Evolutionary conservation across 2,329 filamentous ascomycete species (phyloP).

Genomic region (Penicillium sp.): DNA sequence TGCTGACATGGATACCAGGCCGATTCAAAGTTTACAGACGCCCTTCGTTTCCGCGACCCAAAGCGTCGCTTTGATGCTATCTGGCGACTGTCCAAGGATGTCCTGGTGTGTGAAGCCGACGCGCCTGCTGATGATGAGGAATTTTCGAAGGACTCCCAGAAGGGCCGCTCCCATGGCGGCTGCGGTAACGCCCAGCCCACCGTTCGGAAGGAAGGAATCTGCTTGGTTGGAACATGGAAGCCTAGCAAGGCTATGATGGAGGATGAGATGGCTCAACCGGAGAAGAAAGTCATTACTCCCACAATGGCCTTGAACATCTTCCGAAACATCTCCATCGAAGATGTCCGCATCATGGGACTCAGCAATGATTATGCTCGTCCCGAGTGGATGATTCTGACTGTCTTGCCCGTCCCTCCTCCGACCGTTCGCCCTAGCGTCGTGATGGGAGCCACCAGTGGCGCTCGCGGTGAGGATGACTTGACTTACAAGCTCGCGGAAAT

Average conservation of each 20-base stretch:
- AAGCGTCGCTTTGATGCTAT: conserved; percentile 92
- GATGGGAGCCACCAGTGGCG: conserved; percentile 87
- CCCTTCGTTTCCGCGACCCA: conserved; percentile 80
- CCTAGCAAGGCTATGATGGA: conserved; percentile 71
- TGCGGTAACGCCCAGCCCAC: conserved; percentile 90
- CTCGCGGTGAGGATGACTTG: conserved; percentile 96
- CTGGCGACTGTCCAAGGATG: conserved; percentile 88
- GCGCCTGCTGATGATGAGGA: conserved; percentile 65
- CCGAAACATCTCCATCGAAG: conserved; percentile 75
- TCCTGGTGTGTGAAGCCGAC: conserved; percentile 79
- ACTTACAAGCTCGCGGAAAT: conserved; percentile 99
- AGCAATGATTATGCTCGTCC: conserved; percentile 94
- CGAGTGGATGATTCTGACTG: conserved; percentile 97
- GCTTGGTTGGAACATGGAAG: conserved; percentile 74
- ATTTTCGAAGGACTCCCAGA: conserved; percentile 63
- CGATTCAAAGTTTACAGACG: conserved; percentile 78
- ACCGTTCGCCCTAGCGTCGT: conserved; percentile 96
- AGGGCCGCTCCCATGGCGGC: conserved; percentile 69
- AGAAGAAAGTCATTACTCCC: conserved; percentile 79
- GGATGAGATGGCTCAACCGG: conserved; percentile 61
- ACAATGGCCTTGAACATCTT: conserved; percentile 84
- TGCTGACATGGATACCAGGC: conserved; percentile 60
- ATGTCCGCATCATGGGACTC: conserved; percentile 82
- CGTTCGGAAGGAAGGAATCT: conserved; percentile 82
- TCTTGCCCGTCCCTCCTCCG: conserved; percentile 90